A percentile compares a stretch with the other conserved stretches of the same genome.
These are phyloP conservation scores for Leccinum broughii DNA, from an alignment of 768 basidiomycete genomes.

Conservation along the genomic window DNA sequence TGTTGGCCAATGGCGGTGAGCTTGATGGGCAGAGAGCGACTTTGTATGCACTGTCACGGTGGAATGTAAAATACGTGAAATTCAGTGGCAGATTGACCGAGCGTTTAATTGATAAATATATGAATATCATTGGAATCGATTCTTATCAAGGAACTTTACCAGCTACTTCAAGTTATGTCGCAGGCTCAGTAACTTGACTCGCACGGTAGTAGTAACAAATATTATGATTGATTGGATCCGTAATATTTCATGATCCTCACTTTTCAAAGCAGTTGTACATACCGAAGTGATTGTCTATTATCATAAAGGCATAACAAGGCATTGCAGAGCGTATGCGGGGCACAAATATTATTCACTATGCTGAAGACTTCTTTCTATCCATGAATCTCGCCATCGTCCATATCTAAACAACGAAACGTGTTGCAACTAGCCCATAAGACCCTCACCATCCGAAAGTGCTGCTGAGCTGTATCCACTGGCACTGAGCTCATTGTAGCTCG, in stretches of 20 bases:
- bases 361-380: conserved; percentile 15
- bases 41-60: no score
- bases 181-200: not conserved
- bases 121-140: no score
- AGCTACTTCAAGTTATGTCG: not conserved
- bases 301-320: conserved; percentile 12
- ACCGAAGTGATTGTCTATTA: not conserved
- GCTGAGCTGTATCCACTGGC: conserved; percentile 54
- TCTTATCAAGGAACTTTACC: no score
- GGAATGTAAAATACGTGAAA: no score
- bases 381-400: not conserved
- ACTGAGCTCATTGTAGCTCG: conserved; percentile 56
- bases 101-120: no score
- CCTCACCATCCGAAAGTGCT: conserved; percentile 59
- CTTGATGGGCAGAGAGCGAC: no score
- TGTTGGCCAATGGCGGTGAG: no score
- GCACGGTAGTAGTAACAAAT: not conserved
- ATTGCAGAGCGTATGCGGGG: conserved; percentile 9
- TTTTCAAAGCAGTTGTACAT: not conserved
- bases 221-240: not conserved
- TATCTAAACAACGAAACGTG: not conserved
- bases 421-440: conserved; percentile 39
- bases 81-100: no score
- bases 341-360: conserved; percentile 7
- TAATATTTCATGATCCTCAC: not conserved